phyloP scores from a whole-genome alignment of 257 asterid genomes.

The Mentha longifolia region DNA sequence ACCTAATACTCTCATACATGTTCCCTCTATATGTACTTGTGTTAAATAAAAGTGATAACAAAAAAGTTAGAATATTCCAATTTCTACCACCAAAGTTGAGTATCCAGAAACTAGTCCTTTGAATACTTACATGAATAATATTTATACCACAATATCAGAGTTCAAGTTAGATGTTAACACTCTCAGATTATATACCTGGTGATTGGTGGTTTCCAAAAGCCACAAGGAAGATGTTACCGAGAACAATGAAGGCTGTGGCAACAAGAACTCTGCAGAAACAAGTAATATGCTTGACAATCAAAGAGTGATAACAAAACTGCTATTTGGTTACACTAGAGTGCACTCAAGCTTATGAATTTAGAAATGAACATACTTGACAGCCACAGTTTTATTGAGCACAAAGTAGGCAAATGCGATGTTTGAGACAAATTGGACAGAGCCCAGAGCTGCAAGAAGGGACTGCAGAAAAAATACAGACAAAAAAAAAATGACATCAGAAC shows the following conservation, averaged over 20 bases:
- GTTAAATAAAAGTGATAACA: not conserved
- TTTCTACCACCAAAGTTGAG: slow-evolving; percentile 1
- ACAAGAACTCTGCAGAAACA: slow-evolving; percentile 68
- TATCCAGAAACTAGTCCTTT: slow-evolving; percentile 18
- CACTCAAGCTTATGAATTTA: slow-evolving; percentile 18
- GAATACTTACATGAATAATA: slow-evolving; percentile 3
- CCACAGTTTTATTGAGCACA: slow-evolving; percentile 81
- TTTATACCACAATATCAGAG: slow-evolving; percentile 11
- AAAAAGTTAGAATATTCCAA: not conserved
- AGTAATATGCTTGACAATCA: slow-evolving; percentile 27
- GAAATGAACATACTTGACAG: slow-evolving; percentile 69
- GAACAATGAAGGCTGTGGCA: slow-evolving; percentile 94
- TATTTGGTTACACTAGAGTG: slow-evolving; percentile 32
- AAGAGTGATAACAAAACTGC: slow-evolving; percentile 19
- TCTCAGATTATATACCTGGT: slow-evolving; percentile 69
- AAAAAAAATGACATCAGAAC: slow-evolving; percentile 24
- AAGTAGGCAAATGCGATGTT: slow-evolving; percentile 90
- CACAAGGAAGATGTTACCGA: slow-evolving; percentile 94
- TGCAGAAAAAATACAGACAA: slow-evolving; percentile 40
- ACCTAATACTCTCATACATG: slow-evolving; percentile 10
- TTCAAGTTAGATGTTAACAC: slow-evolving; percentile 19
- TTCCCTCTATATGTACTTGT: not conserved
- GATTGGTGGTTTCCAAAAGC: slow-evolving; percentile 99
- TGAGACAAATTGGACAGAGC: slow-evolving; percentile 94
- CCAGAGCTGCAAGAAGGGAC: slow-evolving; percentile 99